Evolutionary conservation across 2,329 filamentous ascomycete genomes (phyloP), one percentile per base, ranked within the genome.

Genomic region (Akanthomyces lecanii): DNA sequence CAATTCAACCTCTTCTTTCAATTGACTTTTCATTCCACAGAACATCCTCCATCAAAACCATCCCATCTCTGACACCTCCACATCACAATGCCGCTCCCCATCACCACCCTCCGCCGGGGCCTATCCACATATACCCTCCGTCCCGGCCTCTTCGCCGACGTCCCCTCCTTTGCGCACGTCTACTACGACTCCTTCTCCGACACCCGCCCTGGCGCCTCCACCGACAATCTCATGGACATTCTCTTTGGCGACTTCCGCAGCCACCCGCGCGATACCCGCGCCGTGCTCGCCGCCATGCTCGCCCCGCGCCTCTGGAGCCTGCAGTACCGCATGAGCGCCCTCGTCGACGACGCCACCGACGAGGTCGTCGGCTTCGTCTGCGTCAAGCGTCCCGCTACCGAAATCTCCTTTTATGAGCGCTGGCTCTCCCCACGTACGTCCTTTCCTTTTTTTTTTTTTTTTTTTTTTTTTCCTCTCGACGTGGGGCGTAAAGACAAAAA

Each of bases 271-370:
- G 59, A 62, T 12, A 67, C 68, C 23, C 66, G 69, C 14, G 42
- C 56, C 23, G 59, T 64, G 2, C 21, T 74, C 40, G 18, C 61
- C 42, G 69, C 72, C 58, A 67, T 71, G 50, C 75, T 76, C 52
- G 63, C 66, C 53, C 42, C 66, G 23, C 70, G 75, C 33, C 76
- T 70, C 63, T 77, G 75, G 74, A 69, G 70, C 1, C 65, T 68
- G 4, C 71, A 73, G 23, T 76, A 71, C 55, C 42, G 66, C 52
- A 69, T 77, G 21, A 69, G 69, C 21, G 67, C 72, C 50, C 55
- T 71, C 6, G 68, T 71, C 51, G 67, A 64, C 30, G 63, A 68
- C 4, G 58, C 58, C 18, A 51, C 52, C 12, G 57, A 45, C n/a
- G 59, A 64, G 3, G 63, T 72, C 5, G 71, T 72, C 6, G 75